Percentiles rank a stretch among this genome's conserved stretches.
Evolutionary conservation across 306 rosid species (phyloP).

Genomic region (Malus domestica): DNA sequence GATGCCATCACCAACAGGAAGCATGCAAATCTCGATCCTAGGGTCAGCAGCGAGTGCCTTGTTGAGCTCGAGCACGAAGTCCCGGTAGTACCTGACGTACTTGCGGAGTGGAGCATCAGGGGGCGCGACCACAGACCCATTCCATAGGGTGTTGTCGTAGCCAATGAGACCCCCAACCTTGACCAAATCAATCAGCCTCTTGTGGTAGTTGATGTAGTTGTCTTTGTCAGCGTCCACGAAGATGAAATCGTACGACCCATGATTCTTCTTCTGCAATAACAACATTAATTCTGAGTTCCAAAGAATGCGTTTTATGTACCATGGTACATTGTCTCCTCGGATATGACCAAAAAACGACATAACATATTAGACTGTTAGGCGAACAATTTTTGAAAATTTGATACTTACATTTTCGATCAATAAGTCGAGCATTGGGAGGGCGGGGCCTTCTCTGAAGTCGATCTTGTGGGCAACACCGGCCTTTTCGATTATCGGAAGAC

Average conservation of each 20-base stretch:
- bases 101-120: conserved; percentile 79
- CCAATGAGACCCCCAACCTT: conserved; percentile 84
- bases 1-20: conserved; percentile 86
- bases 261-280: conserved; percentile 49
- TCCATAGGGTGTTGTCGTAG: conserved; percentile 92
- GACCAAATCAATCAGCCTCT: conserved; percentile 71
- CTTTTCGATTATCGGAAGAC: conserved; percentile 62
- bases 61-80: conserved; percentile 82
- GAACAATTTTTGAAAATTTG: too few relatives aligned
- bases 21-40: conserved; percentile 83
- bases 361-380: neutral
- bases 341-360: neutral
- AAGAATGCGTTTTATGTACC: neutral
- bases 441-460: conserved; percentile 91
- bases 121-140: conserved; percentile 86
- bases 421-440: conserved; percentile 78
- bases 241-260: conserved; percentile 67
- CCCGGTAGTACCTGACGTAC: conserved; percentile 81
- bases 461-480: conserved; percentile 91
- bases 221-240: conserved; percentile 91
- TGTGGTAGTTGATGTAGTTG: conserved; percentile 86
- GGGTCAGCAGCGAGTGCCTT: conserved; percentile 78
- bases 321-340: neutral
- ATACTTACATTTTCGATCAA: conserved; percentile 55
- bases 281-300: neutral